Evolutionary conservation across 208 protist genomes (phyloP), one percentile per base, ranked within the genome.

Genomic region (Porcisia deanei): DNA sequence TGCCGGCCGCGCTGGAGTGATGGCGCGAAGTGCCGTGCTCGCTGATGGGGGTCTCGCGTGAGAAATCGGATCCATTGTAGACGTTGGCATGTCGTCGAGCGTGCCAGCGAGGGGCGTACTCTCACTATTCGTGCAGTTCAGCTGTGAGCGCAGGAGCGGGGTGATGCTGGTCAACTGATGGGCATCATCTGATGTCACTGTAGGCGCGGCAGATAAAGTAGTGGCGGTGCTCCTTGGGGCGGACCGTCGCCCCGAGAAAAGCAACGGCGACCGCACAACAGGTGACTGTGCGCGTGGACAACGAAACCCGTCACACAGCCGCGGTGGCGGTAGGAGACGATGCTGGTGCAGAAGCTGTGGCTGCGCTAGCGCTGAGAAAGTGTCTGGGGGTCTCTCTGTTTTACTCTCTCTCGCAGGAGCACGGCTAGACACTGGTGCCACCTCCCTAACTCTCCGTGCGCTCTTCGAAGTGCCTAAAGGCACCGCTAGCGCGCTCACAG

Each of bases 91-190:
- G 30, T 30, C 37, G 52, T 45, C 20, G 52, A 43, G 65, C 7
- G 71, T 67, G 63, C 55, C 61, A 25, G n/a, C 34, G n/a, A 72
- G 53, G 3, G 43, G 67, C 5, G 34, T 57, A 30, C 76, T 71
- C 54, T 53, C 37, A 55, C 64, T 81, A 65, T 72, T 81, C 53
- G 60, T 63, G 47, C 71, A 61, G 61, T 68, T 71, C 18, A 61
- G 60, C 25, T 57, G 54, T 7, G 61, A 60, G 14, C 70, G 71
- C 20, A 68, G 45, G n/a, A 76, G 60, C 5, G 76, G 76, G 4
- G 67, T 65, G 47, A 70, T 37, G 64, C 76, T 81, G 8, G 58
- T 30, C 54, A 81, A 34, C 55, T 73, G 61, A 47, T 75, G 25
- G 1, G 41, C 1, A 45, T 65, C 41, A 8, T 49, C 30, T n/a